Evolutionary conservation across 2,329 filamentous ascomycete genomes (phyloP).

Genomic region (Phyllosticta citrichinensis): DNA sequence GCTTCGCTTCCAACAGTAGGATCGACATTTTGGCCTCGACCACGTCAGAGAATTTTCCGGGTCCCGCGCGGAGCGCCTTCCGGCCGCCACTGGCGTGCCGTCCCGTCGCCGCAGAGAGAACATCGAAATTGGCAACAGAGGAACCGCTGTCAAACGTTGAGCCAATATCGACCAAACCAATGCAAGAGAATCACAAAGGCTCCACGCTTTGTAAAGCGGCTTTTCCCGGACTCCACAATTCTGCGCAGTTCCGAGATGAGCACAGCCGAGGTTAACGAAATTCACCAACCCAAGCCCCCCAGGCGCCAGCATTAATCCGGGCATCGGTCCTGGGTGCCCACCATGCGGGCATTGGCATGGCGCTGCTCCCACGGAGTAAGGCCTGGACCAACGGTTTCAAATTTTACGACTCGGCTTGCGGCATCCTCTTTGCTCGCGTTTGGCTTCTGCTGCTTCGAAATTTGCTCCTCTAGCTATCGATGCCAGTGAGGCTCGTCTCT

Average conservation of each 20-base stretch:
- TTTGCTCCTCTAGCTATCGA: not conserved
- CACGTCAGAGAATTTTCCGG: not conserved
- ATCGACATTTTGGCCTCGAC: not conserved
- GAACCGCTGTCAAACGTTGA: not conserved
- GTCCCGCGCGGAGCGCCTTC: not conserved
- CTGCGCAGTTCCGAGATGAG: not conserved
- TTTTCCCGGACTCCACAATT: not conserved
- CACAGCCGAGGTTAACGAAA: not conserved
- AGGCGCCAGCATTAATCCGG: not conserved
- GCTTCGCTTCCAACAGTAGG: not conserved
- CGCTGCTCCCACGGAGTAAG: not conserved
- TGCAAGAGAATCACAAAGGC: not conserved
- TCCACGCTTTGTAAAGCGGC: not conserved
- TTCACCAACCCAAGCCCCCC: not conserved
- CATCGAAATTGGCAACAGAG: not conserved
- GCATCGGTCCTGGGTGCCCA: not conserved
- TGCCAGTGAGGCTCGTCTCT: not conserved
- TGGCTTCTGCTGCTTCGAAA: not conserved
- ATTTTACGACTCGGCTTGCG: not conserved
- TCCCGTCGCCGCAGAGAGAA: not conserved
- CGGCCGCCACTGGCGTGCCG: not conserved
- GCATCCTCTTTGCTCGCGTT: not conserved
- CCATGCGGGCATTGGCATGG: not conserved
- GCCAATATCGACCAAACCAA: not conserved
- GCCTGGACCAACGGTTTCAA: not conserved